Evolutionary conservation across 83 land plant species (phyloP).

Genomic region (Picea engelmannii): DNA sequence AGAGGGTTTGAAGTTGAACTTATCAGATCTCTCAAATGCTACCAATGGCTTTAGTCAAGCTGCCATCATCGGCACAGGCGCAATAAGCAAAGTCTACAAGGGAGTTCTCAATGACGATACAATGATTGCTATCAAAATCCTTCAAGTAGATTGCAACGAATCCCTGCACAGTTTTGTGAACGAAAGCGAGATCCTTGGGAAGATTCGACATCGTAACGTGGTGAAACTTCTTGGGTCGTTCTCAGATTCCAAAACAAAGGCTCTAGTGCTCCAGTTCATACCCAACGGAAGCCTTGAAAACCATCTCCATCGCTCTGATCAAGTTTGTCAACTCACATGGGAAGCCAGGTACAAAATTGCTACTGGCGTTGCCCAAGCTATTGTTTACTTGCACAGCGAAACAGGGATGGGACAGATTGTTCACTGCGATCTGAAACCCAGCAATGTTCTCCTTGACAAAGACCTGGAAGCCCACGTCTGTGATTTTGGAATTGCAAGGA

Average conservation of each 20-base stretch:
- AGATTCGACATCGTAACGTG: slow-evolving; percentile 29
- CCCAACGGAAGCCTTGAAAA: slow-evolving; percentile 19
- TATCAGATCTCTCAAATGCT: background rate
- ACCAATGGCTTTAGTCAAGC: slow-evolving; percentile 15
- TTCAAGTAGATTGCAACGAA: slow-evolving; percentile 3
- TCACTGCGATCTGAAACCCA: slow-evolving; percentile 26
- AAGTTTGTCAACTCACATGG: background rate
- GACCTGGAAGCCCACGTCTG: slow-evolving; percentile 11
- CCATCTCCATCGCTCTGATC: background rate
- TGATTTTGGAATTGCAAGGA: slow-evolving; percentile 17
- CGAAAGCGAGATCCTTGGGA: slow-evolving; percentile 22
- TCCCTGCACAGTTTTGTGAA: slow-evolving; percentile 23
- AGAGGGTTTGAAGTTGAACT: too few species aligned
- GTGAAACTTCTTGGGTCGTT: slow-evolving; percentile 16
- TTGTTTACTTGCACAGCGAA: slow-evolving; percentile 24
- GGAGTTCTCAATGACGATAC: slow-evolving; percentile 12
- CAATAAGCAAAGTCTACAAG: slow-evolving; percentile 17
- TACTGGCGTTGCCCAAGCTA: slow-evolving; percentile 20
- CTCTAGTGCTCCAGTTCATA: slow-evolving; percentile 17
- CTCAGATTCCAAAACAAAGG: slow-evolving; percentile 19
- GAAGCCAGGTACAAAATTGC: slow-evolving; percentile 14
- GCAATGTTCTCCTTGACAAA: slow-evolving; percentile 22
- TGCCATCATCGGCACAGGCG: slow-evolving; percentile 15
- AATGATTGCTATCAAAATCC: slow-evolving; percentile 20
- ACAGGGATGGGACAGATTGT: background rate